A percentile compares a stretch with the other conserved stretches of the same genome.
These are phyloP conservation scores for Vigna radiata DNA, from an alignment of 306 rosid genomes.

Conservation along the genomic window DNA sequence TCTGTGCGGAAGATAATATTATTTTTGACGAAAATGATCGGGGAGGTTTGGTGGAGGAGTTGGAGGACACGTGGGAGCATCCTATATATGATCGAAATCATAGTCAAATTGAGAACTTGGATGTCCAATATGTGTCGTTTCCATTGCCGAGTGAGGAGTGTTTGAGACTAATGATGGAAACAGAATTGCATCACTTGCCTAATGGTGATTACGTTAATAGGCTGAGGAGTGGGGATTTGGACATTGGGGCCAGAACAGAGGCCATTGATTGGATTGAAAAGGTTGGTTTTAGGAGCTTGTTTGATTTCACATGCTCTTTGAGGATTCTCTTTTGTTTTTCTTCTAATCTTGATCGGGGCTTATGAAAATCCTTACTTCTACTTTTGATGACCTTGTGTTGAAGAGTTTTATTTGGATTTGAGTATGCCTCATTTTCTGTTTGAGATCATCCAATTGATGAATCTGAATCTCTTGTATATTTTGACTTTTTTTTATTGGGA, in stretches of 20 bases:
- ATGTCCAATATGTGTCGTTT: conserved; percentile 44
- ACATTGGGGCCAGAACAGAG: conserved; percentile 66
- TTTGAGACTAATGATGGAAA: conserved; percentile 63
- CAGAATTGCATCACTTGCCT: conserved; percentile 72
- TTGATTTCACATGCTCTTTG: conserved; percentile 31
- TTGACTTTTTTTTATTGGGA: conserved; percentile 1
- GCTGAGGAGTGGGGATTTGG: conserved; percentile 71
- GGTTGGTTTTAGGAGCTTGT: conserved; percentile 55
- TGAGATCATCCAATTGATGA: conserved; percentile 26
- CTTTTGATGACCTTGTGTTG: conserved; percentile 21
- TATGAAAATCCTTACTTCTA: conserved; percentile 13
- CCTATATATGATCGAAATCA: conserved; percentile 46
- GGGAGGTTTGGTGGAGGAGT: conserved; percentile 45
- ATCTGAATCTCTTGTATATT: conserved; percentile 25
- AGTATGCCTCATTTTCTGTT: conserved; percentile 5
- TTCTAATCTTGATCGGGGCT: conserved; percentile 7
- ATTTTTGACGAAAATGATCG: conserved; percentile 63
- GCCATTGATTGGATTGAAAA: conserved; percentile 81
- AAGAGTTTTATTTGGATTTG: conserved; percentile 22
- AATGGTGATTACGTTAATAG: conserved; percentile 59
- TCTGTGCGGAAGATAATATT: conserved; percentile 71
- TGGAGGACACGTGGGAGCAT: conserved; percentile 48
- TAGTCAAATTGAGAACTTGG: conserved; percentile 40
- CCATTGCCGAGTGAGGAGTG: conserved; percentile 72
- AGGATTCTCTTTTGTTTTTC: background rate